Evolutionary conservation across 495 filamentous ascomycete species (phyloP), one percentile per base, ranked within the genome.

Genomic region (Apiosordaria backusii): DNA sequence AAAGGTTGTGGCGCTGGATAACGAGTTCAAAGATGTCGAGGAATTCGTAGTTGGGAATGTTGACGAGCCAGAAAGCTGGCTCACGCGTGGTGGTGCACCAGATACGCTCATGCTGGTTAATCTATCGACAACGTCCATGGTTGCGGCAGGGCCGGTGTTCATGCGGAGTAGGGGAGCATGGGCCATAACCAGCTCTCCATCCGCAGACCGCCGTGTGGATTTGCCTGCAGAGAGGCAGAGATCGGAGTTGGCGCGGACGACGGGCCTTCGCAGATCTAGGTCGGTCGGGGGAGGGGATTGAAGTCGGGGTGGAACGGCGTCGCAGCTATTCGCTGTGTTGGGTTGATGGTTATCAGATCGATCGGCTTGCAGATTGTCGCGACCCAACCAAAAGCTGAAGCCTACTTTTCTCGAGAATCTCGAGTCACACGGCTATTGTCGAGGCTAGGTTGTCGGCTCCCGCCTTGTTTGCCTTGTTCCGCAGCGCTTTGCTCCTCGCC

Each of bases 31-130:
- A 4, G 83, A 85, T 5, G 80, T 78, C 21, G 78, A 70, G 4
- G 82, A 83, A 19, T 78, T 79, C 19, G 80, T 80, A 3, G 78
- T 77, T 13, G 77, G 73, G 68, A 80, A 81, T 16, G 82, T 80
- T 22, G 84, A 82, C 64, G 83, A 76, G 74, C 79, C 79, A 22
- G 84, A 81, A 29, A 86, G 74, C 74, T 86, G 83, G 74, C 83
- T 85, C 52, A 80, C 79, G 64, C 84, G 75, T 15, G 59, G 59
- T 21, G 82, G 76, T 40, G 77, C 78, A 58, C 78, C 79, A 29
- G 72, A 52, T 72, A 76, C 77, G 78, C 81, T 84, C 24, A 73
- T 78, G 63, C 70, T 69, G 67, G 68, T 70, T 57, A 74, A 52
- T 64, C 71, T 72, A 72, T 76, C 72, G 59, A 76, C 59, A 67